Conservation (phyloP, 2,329 filamentous ascomycete genomes). For the Penicillium polonicum region DNA sequence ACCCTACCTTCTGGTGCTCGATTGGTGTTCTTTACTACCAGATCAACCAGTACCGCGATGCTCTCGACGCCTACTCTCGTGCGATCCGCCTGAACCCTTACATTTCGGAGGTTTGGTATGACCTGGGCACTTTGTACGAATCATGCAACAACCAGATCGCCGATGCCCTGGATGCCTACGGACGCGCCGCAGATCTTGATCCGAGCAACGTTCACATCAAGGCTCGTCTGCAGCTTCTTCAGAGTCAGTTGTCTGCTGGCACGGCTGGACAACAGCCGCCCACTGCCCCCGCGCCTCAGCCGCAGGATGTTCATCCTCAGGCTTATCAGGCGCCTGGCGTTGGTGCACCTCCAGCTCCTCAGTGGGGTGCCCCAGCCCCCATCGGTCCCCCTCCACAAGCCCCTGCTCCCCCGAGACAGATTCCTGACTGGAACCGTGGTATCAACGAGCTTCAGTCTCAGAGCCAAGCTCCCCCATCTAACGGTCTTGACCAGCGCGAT, state of each 20-base stretch:
- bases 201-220: conserved; percentile 95
- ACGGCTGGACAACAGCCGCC: conserved; percentile 63
- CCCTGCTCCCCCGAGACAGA: conserved; percentile 64
- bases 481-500: conserved; percentile 80
- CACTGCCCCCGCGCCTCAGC: conserved; percentile 68
- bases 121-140: conserved; percentile 95
- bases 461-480: conserved; percentile 56
- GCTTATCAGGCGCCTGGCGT: conserved; percentile 83
- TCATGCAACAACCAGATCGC: conserved; percentile 98
- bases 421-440: conserved; percentile 62
- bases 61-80: conserved; percentile 93
- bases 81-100: conserved; percentile 96
- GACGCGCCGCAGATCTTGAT: conserved; percentile 90
- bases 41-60: conserved; percentile 98
- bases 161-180: conserved; percentile 93
- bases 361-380: conserved; percentile 77
- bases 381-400: conserved; percentile 52
- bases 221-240: conserved; percentile 82
- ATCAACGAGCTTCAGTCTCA: conserved; percentile 73
- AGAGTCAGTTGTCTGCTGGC: conserved; percentile 69
- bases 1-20: conserved; percentile 99
- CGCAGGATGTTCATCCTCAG: conserved; percentile 93
- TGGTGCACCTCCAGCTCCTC: conserved; percentile 78
- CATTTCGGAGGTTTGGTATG: conserved; percentile 99
- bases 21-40: conserved; percentile 99